Conservation (phyloP, 2,329 filamentous ascomycete species). For the Pseudophaeomoniella oleicola region DNA sequence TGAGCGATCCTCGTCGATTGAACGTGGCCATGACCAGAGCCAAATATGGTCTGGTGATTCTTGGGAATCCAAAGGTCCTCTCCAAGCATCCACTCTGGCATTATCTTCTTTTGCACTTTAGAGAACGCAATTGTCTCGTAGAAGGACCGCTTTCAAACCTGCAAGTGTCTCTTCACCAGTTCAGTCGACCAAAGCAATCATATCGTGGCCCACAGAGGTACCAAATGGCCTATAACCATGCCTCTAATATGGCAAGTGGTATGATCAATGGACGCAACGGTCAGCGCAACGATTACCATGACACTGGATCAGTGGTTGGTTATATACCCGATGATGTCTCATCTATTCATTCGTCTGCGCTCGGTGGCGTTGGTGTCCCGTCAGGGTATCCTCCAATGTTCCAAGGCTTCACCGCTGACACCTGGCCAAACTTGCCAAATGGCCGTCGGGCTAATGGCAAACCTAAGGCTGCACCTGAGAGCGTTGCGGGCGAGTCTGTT, state of each 20-base stretch:
- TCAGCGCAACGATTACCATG: conserved; percentile 41
- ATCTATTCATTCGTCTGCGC: conserved; percentile 80
- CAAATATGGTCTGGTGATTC: conserved; percentile 90
- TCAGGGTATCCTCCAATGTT: conserved; percentile 91
- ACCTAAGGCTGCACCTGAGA: conserved; percentile 54
- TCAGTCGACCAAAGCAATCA: conserved; percentile 81
- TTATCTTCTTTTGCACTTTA: conserved; percentile 87
- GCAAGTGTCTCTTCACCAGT: conserved; percentile 90
- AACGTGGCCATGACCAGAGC: conserved; percentile 95
- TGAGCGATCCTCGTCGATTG: conserved; percentile 91
- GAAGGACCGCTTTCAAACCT: conserved; percentile 90
- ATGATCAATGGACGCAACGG: conserved; percentile 34
- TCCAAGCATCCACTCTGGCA: conserved; percentile 98
- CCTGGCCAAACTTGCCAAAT: conserved; percentile 72
- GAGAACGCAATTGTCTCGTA: conserved; percentile 88
- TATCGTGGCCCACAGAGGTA: conserved; percentile 82
- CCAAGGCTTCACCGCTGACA: conserved; percentile 72
- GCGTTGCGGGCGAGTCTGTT: conserved; percentile 80
- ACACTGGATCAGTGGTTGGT: conserved; percentile 78
- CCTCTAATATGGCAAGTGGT: conserved; percentile 42
- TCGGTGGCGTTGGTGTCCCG: conserved; percentile 69
- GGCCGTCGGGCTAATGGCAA: conserved; percentile 52
- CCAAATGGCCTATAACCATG: conserved; percentile 62
- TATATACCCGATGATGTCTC: conserved; percentile 97
- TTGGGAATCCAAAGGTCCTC: conserved; percentile 93